Conservation (phyloP, 2,329 filamentous ascomycete species). For the Cordyceps sp. region DNA sequence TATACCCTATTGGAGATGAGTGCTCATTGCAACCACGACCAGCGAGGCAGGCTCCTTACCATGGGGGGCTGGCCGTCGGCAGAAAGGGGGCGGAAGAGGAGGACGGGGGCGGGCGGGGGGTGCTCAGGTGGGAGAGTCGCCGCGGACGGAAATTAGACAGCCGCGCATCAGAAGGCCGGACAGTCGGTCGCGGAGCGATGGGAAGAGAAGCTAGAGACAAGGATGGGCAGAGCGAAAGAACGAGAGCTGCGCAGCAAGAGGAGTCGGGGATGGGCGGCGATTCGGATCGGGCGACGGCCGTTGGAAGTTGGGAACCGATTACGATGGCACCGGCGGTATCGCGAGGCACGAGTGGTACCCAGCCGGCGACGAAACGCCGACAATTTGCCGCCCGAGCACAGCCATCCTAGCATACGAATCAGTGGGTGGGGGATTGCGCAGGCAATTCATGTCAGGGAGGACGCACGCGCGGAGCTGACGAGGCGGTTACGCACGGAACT, state of each 20-base stretch:
- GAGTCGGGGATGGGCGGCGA: no score
- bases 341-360: no score
- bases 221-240: neutral
- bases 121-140: conserved; percentile 1
- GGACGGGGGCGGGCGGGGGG: no score
- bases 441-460: no score
- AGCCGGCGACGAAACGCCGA: conserved; percentile 18
- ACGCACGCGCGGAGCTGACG: no score
- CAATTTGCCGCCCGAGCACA: conserved; percentile 17
- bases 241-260: no score
- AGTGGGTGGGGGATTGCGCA: conserved; percentile 7
- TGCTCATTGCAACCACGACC: neutral
- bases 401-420: conserved; percentile 10
- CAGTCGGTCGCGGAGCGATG: no score
- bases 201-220: no score
- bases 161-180: conserved; percentile 10
- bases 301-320: neutral
- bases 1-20: conserved; percentile 15
- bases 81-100: conserved; percentile 4
- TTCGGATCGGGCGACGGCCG: no score
- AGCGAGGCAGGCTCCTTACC: conserved; percentile 10
- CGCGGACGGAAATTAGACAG: conserved; percentile 5
- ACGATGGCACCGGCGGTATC: conserved; percentile 6
- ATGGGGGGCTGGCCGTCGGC: conserved; percentile 9
- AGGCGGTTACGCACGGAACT: no score